These are phyloP conservation scores for Tetraselmis chui DNA, from an alignment of 139 green algal species.

Conservation along the genomic window DNA sequence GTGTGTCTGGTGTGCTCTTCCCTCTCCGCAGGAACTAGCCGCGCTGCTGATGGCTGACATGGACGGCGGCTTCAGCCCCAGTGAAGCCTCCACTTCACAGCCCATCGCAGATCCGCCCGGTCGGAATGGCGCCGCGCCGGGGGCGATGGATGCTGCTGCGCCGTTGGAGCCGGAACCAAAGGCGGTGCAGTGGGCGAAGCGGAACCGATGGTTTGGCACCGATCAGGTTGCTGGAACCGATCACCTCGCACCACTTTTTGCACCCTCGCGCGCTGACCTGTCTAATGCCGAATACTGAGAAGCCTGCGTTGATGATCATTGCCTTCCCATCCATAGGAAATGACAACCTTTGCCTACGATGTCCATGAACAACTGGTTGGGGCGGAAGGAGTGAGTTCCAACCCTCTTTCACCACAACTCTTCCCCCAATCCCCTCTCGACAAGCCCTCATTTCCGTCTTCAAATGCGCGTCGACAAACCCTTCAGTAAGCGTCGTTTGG, in stretches of 20 bases:
- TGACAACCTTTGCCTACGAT: neutral
- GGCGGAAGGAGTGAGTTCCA: neutral
- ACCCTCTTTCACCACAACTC: neutral
- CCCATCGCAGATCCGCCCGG: neutral
- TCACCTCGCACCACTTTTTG: too few relatives aligned
- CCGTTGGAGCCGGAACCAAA: slow-evolving; percentile 5
- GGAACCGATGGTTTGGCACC: slow-evolving; percentile 19
- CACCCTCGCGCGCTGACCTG: too few relatives aligned
- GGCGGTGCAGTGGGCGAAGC: slow-evolving; percentile 14
- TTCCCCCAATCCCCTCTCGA: neutral
- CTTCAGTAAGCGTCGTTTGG: too few relatives aligned
- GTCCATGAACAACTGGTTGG: neutral
- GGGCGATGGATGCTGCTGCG: neutral
- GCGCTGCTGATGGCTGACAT: neutral
- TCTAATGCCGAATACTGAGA: too few relatives aligned
- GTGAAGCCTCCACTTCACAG: neutral
- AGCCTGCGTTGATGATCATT: too few relatives aligned
- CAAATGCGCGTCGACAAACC: too few relatives aligned
- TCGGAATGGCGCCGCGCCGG: too few relatives aligned
- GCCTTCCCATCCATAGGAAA: neutral
- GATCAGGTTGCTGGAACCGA: too few relatives aligned
- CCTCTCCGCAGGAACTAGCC: neutral
- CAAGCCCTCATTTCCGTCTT: neutral
- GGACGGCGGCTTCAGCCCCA: neutral
- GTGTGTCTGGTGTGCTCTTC: too few relatives aligned